phyloP scores from a whole-genome alignment of 129 eudicot genomes.

The Gnaphalium uliginosum region DNA sequence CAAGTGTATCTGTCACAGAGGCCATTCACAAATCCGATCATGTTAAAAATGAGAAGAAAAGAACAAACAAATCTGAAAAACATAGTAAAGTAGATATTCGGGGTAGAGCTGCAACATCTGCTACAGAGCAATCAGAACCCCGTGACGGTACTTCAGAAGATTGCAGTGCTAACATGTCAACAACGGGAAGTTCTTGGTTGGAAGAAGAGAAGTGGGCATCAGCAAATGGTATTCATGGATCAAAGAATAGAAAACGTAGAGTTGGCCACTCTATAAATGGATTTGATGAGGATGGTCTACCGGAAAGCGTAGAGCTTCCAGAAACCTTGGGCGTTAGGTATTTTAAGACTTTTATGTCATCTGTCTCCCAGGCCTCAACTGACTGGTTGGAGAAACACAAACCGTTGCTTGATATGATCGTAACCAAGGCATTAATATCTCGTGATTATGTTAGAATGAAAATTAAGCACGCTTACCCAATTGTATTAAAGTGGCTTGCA shows the following conservation, averaged over 20 bases:
- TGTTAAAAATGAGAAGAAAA: slow-evolving; percentile 54
- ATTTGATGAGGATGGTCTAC: slow-evolving; percentile 24
- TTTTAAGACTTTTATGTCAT: slow-evolving; percentile 39
- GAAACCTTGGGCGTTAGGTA: slow-evolving; percentile 35
- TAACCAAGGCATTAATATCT: slow-evolving; percentile 31
- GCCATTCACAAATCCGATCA: slow-evolving; percentile 31
- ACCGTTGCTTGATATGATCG: slow-evolving; percentile 48
- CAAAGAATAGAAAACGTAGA: slow-evolving; percentile 31
- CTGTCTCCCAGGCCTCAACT: slow-evolving; percentile 48
- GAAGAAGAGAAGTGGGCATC: slow-evolving; percentile 45
- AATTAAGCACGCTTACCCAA: slow-evolving; percentile 65
- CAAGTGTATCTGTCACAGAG: slow-evolving; percentile 34
- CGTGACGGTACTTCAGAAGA: slow-evolving; percentile 39
- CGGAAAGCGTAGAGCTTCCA: slow-evolving; percentile 41
- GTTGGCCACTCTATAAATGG: slow-evolving; percentile 30
- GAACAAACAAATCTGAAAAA: slow-evolving; percentile 51
- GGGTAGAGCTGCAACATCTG: slow-evolving; percentile 24
- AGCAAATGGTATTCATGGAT: slow-evolving; percentile 13
- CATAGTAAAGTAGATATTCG: slow-evolving; percentile 38
- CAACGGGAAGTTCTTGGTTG: slow-evolving; percentile 38
- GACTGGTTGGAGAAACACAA: slow-evolving; percentile 70
- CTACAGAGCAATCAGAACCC: slow-evolving; percentile 34
- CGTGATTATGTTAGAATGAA: slow-evolving; percentile 60
- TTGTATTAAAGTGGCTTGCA: slow-evolving; percentile 63
- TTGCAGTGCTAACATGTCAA: slow-evolving; percentile 31